Conservation (phyloP, 2,329 filamentous ascomycete genomes). For the Chaetothyriales sp. region DNA sequence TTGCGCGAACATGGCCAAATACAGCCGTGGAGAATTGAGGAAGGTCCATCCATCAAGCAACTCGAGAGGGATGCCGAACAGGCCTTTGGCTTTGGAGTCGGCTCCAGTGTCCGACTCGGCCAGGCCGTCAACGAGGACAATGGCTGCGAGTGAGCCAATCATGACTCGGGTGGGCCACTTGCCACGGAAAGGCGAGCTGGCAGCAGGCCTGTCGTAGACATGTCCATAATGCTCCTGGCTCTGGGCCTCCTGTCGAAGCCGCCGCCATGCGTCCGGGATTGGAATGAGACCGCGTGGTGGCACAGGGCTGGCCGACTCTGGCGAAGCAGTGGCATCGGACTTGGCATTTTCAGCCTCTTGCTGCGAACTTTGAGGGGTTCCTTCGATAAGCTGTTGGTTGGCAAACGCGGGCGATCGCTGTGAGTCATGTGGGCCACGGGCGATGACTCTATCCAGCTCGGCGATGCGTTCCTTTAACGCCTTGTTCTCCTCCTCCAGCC, state of each 20-base stretch:
- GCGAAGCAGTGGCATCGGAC: constrained; percentile 22
- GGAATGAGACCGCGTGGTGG: constrained; percentile 31
- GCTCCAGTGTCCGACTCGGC: constrained; percentile 49
- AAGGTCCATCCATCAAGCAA: constrained; percentile 36
- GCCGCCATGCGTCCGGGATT: constrained; percentile 29
- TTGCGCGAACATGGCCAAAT: constrained; percentile 14
- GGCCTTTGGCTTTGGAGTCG: constrained; percentile 49
- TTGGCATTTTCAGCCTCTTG: constrained; percentile 29
- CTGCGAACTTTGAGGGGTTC: constrained; percentile 1
- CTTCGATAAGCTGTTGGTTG: constrained; percentile 15
- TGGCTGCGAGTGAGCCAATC: constrained; percentile 77
- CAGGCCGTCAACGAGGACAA: constrained; percentile 81
- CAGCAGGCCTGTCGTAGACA: constrained; percentile 24
- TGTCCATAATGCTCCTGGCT: constrained; percentile 16
- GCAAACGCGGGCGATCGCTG: constrained; percentile 16
- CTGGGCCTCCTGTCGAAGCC: constrained; percentile 26
- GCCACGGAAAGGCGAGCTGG: constrained; percentile 32
- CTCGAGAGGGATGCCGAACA: constrained; percentile 49
- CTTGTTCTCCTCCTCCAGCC: constrained; percentile 65
- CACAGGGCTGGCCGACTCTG: constrained; percentile 1
- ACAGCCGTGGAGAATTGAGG: constrained; percentile 15
- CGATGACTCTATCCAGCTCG: constrained; percentile 57
- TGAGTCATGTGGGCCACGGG: constrained; percentile 23
- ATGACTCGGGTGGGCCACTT: constrained; percentile 59
- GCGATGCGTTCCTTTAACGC: constrained; percentile 64